Conservation (phyloP, 305 asterid genomes). For the Fraxinus latifolia region DNA sequence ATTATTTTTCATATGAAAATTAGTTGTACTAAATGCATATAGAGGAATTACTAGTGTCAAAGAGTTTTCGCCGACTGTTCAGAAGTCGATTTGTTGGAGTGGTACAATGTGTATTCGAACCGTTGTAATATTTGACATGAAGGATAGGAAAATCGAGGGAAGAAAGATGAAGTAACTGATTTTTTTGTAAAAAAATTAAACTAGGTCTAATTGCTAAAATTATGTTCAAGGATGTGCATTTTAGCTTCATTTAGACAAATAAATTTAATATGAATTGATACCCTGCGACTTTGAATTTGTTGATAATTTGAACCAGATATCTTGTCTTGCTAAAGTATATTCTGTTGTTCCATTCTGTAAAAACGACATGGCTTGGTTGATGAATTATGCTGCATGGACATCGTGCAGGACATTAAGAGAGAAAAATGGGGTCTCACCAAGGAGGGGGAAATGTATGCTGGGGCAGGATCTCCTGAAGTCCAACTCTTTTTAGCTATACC, state of each 20-base stretch:
- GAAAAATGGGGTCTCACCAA: constrained; percentile 74
- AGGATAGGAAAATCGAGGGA: not conserved
- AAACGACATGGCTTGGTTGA: constrained; percentile 20
- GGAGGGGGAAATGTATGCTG: constrained; percentile 71
- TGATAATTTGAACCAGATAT: not conserved
- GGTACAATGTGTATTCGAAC: not conserved
- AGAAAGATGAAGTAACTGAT: not conserved
- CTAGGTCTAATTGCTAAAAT: not conserved
- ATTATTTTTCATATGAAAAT: not conserved
- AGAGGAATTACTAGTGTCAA: not conserved
- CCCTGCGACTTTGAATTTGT: not conserved
- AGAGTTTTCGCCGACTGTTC: not conserved
- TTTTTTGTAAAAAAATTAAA: not conserved
- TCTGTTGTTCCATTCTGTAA: not conserved
- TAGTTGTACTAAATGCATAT: not conserved
- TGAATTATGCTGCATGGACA: constrained; percentile 6
- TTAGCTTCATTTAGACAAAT: not conserved
- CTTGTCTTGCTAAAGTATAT: not conserved
- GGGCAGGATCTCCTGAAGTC: constrained; percentile 79
- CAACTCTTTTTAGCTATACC: constrained; percentile 70
- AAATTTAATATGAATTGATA: not conserved
- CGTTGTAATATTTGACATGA: not conserved
- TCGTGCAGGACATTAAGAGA: constrained; percentile 66
- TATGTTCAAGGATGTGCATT: not conserved
- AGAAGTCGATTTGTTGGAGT: not conserved